phyloP scores from a whole-genome alignment of 148 eudicot species.

The Diospyros lotus region DNA sequence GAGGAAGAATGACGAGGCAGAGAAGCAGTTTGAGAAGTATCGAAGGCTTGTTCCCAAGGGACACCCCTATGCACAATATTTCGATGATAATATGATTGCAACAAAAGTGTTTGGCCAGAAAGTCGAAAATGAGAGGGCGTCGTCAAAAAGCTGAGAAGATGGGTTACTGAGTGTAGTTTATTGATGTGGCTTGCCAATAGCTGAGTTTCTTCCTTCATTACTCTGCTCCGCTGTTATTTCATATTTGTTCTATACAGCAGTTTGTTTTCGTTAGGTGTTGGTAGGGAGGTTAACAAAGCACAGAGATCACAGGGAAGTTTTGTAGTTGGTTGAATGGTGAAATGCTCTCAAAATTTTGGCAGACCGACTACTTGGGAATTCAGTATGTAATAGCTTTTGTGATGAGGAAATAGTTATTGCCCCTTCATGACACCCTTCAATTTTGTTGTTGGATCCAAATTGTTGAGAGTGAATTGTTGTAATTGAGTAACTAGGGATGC shows the following conservation, averaged over 20 bases:
- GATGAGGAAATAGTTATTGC: background rate
- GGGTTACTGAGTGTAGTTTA: background rate
- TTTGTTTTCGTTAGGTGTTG: background rate
- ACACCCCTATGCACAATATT: slow-evolving; percentile 69
- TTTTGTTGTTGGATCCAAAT: background rate
- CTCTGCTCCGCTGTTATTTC: background rate
- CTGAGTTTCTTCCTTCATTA: background rate
- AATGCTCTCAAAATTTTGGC: background rate
- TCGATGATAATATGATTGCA: slow-evolving; percentile 77
- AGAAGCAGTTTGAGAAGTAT: slow-evolving; percentile 73
- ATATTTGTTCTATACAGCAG: background rate
- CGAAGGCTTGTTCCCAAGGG: slow-evolving; percentile 76
- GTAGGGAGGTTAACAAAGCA: background rate
- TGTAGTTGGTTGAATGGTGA: slow-evolving; percentile 6
- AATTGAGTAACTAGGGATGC: background rate
- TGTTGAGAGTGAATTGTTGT: background rate
- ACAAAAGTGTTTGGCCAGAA: slow-evolving; percentile 64
- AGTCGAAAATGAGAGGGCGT: slow-evolving; percentile 54
- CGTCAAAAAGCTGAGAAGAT: slow-evolving; percentile 15
- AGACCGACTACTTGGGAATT: background rate
- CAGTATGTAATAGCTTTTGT: background rate
- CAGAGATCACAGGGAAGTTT: background rate
- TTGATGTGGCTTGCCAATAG: background rate
- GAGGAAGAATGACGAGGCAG: slow-evolving; percentile 70
- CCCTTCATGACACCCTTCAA: background rate